Base-by-base conservation (phyloP, 108 stramenopile genomes). In the Skeletonema tropicum region DNA sequence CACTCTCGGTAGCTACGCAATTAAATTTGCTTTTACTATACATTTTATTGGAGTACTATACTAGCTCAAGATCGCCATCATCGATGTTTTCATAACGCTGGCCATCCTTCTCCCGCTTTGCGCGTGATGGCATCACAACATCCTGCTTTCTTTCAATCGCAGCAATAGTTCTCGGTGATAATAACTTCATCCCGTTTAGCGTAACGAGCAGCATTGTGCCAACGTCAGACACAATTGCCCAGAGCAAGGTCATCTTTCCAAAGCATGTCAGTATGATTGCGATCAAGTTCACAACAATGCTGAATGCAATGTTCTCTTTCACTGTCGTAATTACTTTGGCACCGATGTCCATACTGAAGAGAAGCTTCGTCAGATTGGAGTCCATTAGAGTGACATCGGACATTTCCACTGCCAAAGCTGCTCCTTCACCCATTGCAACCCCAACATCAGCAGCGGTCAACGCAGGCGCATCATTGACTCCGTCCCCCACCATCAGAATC, bases 361-460 rank as follows among this genome's bases (percentile, higher is more conserved):
- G 29, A 10, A 96, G 81, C 60, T 93, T 96, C 10, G 76, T 68
- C 23, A 96, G 69, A 39, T 89, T 80, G 19, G 89, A 89, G 73
- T 96, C 95, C 91, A 96, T 92, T 19, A 96, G 77, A 9, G 95
- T 93, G 5, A 96, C 86, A 71, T 96, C 92, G 59, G 87, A 87
- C 84, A 91, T 92, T 88, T 99, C 98, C 84, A 96, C 89, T 14
- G 99, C 99, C 64, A 99, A 84, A 4, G 97, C 95, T 21, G 99
- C 97, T 8, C 99, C 99, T 39, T 87, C 85, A 8, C 98, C 98
- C 98, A 99, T 98, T 9, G 98, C 97, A 23, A 98, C 94, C 2
- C 98, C 98, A n/a, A 99, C 86, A 85, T 99, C 98, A 21, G 97
- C 94, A 3, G 85, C 85, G 52, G 90, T 86, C 11, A 99, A 85